Base-by-base conservation (phyloP, 257 asterid species). In the Eucommia ulmoides region DNA sequence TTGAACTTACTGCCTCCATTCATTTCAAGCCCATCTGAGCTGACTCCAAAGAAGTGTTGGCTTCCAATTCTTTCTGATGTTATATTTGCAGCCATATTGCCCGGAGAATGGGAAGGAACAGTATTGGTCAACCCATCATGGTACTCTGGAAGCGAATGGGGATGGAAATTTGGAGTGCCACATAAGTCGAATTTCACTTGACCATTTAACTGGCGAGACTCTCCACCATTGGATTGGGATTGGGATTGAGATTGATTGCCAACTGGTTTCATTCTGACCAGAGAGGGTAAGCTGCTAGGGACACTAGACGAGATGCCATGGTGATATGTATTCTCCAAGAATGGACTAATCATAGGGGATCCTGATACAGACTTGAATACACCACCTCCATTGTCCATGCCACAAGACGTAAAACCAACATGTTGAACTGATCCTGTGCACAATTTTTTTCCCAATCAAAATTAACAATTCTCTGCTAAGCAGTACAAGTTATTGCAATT, bases 251-350 rank as follows among this genome's bases (percentile, higher is more conserved):
- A n/a, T n/a, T 61, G 82, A 57, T 74, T 79, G 51, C 81, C 83
- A 51, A 23, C 58, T 41, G 83, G 65, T 51, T 74, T 89, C 69
- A 58, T 66, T 72, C 83, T 73, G 35, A 58, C 51, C 49, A 65
- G 66, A 24, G 88, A 75, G 55, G 83, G 61, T 54, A 85, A 62
- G 74, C 78, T 59, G 70, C 65, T 82, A 42, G 96, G 78, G 45
- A 80, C 79, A 65, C 82, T 69, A 57, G 84, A 74, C 33, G 96
- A 76, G 41, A 76, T 65, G 7, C 78, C 81, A 42, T 67, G 73
- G 58, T 71, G 79, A 56, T 82, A 71, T 51, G 70, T 66, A 65
- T 64, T 73, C 49, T 82, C 94, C 58, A 76, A n/a, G 54, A 70
- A 65, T 19, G 83, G 62, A 59, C 59, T 61, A 48, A 60, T 64